A percentile compares a stretch with the other conserved stretches of the same genome.
Conservation (phyloP, 2,329 filamentous ascomycete species). For the Alternaria arbusti region DNA sequence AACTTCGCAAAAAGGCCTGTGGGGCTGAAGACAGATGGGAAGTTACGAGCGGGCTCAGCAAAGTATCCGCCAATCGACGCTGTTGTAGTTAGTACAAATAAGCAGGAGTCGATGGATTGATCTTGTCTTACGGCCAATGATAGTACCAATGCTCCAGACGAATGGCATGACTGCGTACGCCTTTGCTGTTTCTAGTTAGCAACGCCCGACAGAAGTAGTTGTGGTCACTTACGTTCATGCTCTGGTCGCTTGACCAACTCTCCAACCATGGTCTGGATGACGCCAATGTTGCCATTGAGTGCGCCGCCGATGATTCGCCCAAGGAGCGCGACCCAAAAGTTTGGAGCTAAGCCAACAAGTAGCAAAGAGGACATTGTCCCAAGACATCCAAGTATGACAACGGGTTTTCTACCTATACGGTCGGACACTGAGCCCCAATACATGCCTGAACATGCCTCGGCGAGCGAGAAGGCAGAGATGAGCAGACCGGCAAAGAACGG, state of each 20-base stretch:
- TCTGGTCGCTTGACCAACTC: constrained; percentile 84
- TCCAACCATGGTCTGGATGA: constrained; percentile 89
- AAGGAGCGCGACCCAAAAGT: constrained; percentile 81
- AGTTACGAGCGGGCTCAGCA: constrained; percentile 76
- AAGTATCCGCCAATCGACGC: constrained; percentile 86
- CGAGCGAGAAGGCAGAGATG: constrained; percentile 89
- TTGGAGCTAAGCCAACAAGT: constrained; percentile 80
- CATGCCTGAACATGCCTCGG: constrained; percentile 86
- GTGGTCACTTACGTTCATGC: constrained; percentile 74
- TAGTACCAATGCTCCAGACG: constrained; percentile 83
- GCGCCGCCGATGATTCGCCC: constrained; percentile 80
- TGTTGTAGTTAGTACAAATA: constrained; percentile 29
- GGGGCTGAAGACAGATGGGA: constrained; percentile 72
- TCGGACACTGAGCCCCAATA: constrained; percentile 50
- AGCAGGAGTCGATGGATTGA: neutral
- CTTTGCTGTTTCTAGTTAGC: constrained; percentile 75
- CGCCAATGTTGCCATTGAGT: constrained; percentile 80
- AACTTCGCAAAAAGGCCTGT: constrained; percentile 76
- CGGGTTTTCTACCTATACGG: constrained; percentile 49
- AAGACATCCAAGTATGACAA: constrained; percentile 60
- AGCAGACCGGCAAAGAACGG: constrained; percentile 87
- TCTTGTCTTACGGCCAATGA: constrained; percentile 67
- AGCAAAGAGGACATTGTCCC: constrained; percentile 85
- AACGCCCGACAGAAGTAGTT: constrained; percentile 1
- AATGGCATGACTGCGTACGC: constrained; percentile 94